These are phyloP conservation scores for Neonectria punicea DNA, from an alignment of 2,329 filamentous ascomycete species.

Conservation along the genomic window DNA sequence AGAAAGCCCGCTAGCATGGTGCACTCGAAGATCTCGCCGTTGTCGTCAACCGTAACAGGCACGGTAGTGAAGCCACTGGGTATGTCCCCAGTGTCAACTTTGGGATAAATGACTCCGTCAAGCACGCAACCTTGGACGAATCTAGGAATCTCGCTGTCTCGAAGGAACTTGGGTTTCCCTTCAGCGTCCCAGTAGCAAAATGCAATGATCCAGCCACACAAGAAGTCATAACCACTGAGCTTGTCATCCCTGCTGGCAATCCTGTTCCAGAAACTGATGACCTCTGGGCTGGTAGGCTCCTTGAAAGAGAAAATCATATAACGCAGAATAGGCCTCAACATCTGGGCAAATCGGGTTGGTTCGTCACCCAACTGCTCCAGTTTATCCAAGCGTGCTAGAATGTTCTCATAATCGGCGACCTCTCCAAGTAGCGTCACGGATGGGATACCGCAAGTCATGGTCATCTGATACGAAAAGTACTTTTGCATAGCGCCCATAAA, in stretches of 20 bases:
- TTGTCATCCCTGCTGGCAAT: slow-evolving; percentile 15
- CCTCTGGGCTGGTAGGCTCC: slow-evolving; percentile 33
- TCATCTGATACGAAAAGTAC: slow-evolving; percentile 52
- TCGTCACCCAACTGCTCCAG: slow-evolving; percentile 51
- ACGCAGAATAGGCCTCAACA: slow-evolving; percentile 52
- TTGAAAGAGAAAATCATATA: slow-evolving; percentile 53
- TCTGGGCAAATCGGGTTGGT: slow-evolving; percentile 43
- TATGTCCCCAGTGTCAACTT: slow-evolving; percentile 2
- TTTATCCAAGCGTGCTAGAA: slow-evolving; percentile 49
- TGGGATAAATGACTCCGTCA: slow-evolving; percentile 12
- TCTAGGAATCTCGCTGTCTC: too few relatives aligned
- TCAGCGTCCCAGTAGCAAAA: slow-evolving; percentile 33
- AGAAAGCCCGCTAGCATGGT: slow-evolving; percentile 34
- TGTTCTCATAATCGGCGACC: slow-evolving; percentile 54
- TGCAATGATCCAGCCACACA: slow-evolving; percentile 31
- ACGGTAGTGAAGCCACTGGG: slow-evolving; percentile 24
- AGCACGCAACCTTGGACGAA: background rate
- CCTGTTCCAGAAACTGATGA: slow-evolving; percentile 51
- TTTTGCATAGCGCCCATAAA: slow-evolving; percentile 63
- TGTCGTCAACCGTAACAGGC: slow-evolving; percentile 25
- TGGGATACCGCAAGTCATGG: slow-evolving; percentile 60
- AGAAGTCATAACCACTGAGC: background rate
- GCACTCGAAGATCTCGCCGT: background rate
- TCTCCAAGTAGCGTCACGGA: slow-evolving; percentile 62
- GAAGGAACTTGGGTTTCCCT: background rate